Evolutionary conservation across 306 rosid genomes (phyloP).

Genomic region (Astragalus glycyphyllos): DNA sequence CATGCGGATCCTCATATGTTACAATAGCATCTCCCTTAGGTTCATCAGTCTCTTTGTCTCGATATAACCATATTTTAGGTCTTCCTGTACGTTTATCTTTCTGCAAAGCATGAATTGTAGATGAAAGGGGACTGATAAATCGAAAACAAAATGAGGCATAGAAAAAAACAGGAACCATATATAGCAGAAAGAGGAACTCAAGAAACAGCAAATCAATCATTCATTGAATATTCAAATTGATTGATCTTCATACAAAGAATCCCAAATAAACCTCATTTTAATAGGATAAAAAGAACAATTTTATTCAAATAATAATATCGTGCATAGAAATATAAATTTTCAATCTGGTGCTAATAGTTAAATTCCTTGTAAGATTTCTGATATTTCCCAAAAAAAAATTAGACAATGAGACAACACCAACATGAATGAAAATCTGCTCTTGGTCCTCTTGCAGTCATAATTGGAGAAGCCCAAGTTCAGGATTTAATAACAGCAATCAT

Average conservation of each 20-base stretch:
- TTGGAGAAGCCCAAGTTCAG: too few relatives aligned
- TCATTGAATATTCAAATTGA: background rate
- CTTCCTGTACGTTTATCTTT: slow-evolving; percentile 95
- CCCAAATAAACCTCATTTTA: slow-evolving; percentile 20
- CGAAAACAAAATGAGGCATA: background rate
- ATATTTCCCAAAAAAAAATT: background rate
- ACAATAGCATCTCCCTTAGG: slow-evolving; percentile 99
- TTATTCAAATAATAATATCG: background rate
- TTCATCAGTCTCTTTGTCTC: slow-evolving; percentile 86
- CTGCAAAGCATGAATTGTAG: slow-evolving; percentile 49
- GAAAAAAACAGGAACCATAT: slow-evolving; percentile 1
- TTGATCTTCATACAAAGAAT: background rate
- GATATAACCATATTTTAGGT: slow-evolving; percentile 91
- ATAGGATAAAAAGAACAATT: slow-evolving; percentile 6
- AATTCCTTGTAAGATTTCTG: background rate
- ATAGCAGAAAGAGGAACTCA: slow-evolving; percentile 2
- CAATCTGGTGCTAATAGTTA: background rate
- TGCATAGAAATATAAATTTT: background rate
- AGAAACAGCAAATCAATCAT: slow-evolving; percentile 21
- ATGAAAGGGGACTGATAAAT: slow-evolving; percentile 22
- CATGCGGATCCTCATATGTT: slow-evolving; percentile 97
- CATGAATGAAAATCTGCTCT: too few relatives aligned
- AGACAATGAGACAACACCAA: too few relatives aligned
- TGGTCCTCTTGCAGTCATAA: too few relatives aligned
- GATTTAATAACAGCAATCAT: too few relatives aligned